Evolutionary conservation across 768 basidiomycete species (phyloP).

Genomic region (Boletus rex-veris): DNA sequence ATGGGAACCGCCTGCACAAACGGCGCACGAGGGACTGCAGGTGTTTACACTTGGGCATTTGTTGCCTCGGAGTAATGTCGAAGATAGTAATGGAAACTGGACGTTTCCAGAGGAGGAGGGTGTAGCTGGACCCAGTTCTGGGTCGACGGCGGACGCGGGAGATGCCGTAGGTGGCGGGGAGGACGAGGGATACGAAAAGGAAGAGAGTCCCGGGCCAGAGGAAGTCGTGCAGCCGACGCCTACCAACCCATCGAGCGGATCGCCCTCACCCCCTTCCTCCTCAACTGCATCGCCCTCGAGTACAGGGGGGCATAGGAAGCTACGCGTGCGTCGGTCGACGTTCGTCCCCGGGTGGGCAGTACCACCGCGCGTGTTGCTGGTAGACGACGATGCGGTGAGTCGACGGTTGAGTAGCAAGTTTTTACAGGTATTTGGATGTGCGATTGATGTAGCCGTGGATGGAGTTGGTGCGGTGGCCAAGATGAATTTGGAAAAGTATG

Average conservation of each 20-base stretch:
- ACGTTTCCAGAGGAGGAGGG: slow-evolving; percentile 42
- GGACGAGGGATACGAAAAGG: slow-evolving; percentile 24
- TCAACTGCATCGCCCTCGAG: slow-evolving; percentile 8
- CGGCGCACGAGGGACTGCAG: slow-evolving; percentile 62
- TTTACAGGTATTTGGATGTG: slow-evolving; percentile 92
- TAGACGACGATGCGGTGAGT: slow-evolving; percentile 94
- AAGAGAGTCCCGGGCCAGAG: slow-evolving; percentile 30
- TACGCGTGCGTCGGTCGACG: slow-evolving; percentile 71
- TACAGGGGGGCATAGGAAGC: slow-evolving; percentile 34
- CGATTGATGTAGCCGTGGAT: slow-evolving; percentile 91
- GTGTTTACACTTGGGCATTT: slow-evolving; percentile 81
- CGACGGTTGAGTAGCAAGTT: slow-evolving; percentile 88
- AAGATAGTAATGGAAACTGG: slow-evolving; percentile 60
- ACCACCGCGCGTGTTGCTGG: slow-evolving; percentile 84
- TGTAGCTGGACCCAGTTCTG: slow-evolving; percentile 7
- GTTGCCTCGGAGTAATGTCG: slow-evolving; percentile 51
- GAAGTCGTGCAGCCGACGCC: slow-evolving; percentile 42
- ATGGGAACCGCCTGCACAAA: slow-evolving; percentile 29
- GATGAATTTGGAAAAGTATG: slow-evolving; percentile 96
- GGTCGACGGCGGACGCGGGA: slow-evolving; percentile 17
- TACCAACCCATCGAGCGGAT: slow-evolving; percentile 19
- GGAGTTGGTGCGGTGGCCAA: slow-evolving; percentile 90
- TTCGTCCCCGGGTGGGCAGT: slow-evolving; percentile 91
- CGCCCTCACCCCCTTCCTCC: slow-evolving; percentile 18
- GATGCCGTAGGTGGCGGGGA: slow-evolving; percentile 20